phyloP scores from a whole-genome alignment of 1,139 yeast species.

The Taiozyma sp. region DNA sequence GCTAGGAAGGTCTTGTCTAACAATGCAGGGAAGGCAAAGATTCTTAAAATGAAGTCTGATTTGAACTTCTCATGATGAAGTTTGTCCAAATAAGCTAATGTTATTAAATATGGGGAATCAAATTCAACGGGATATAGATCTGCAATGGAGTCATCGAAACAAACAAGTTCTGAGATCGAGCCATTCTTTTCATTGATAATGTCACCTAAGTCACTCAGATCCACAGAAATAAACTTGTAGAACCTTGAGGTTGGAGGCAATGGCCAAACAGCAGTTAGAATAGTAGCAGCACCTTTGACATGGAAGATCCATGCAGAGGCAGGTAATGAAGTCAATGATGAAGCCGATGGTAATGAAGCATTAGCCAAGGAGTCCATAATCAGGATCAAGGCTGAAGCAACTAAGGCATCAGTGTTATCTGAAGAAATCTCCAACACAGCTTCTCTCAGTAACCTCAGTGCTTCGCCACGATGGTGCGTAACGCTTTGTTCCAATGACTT shows the following conservation, averaged over 20 bases:
- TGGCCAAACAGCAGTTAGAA: constrained; percentile 92
- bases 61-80: constrained; percentile 77
- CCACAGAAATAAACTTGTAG: constrained; percentile 74
- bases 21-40: constrained; percentile 91
- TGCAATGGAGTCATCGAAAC: constrained; percentile 82
- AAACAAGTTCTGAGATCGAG: constrained; percentile 56
- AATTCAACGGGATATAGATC: constrained; percentile 84
- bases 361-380: constrained; percentile 94
- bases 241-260: constrained; percentile 73
- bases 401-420: constrained; percentile 87
- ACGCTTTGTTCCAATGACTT: constrained; percentile 79
- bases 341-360: constrained; percentile 71
- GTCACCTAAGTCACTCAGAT: constrained; percentile 75
- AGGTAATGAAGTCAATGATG: constrained; percentile 60
- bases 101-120: constrained; percentile 79
- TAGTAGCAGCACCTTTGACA: constrained; percentile 95
- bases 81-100: constrained; percentile 82
- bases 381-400: constrained; percentile 83
- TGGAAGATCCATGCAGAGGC: constrained; percentile 97
- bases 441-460: constrained; percentile 71
- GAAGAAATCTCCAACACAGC: constrained; percentile 81
- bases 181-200: constrained; percentile 45
- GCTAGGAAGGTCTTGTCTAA: constrained; percentile 76
- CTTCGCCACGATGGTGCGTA: constrained; percentile 84
- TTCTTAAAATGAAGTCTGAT: constrained; percentile 79